Base-by-base conservation (phyloP, 768 basidiomycete species). In the Vararia minispora region DNA sequence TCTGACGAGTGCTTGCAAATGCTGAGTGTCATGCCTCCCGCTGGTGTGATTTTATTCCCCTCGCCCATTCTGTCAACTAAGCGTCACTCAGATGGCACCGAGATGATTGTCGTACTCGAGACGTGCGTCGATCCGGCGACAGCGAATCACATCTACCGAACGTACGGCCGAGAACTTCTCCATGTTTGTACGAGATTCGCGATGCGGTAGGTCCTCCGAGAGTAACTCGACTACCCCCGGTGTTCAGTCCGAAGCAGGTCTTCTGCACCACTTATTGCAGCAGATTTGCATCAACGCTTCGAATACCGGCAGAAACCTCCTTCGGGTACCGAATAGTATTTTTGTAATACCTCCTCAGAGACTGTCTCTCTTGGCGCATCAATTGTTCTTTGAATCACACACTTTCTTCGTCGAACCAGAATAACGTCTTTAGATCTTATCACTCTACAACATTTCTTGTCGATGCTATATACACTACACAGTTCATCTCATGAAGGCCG, bases 1-100 rank as follows among this genome's bases (percentile, higher is more conserved):
- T 4, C 55, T 7, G 60, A 66, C 41, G 55, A 54, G 23, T 53
- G 52, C 10, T 39, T 72, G 28, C 49, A 63, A 46, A 48, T 49
- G 17, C 41, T 72, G 6, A 66, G 66, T 40, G 44, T 49, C 5
- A 57, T 54, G 9, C 58, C 63, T 36, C 71, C 71, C 1, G 46
- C 52, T 50, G 72, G 72, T 67, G 39, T 3, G 41, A 5, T 7
- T 2, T 22, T 20, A 5, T 12, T 5, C 12, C 28, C 26, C 16
- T 26, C 12, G 16, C 2, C n/a, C 17, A 24, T 34, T 8, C 27
- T 6, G 38, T 37, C 18, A 36, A 42, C 35, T 36, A 24, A 3
- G 14, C 21, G 16, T 39, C 40, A 20, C 18, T 25, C 18, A 40
- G 35, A 24, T 8, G 11, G n/a, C 13, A 5, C 12, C 13, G 35